Conservation (phyloP, 1,139 yeast genomes). For the Suhomyces chickasaworum region DNA sequence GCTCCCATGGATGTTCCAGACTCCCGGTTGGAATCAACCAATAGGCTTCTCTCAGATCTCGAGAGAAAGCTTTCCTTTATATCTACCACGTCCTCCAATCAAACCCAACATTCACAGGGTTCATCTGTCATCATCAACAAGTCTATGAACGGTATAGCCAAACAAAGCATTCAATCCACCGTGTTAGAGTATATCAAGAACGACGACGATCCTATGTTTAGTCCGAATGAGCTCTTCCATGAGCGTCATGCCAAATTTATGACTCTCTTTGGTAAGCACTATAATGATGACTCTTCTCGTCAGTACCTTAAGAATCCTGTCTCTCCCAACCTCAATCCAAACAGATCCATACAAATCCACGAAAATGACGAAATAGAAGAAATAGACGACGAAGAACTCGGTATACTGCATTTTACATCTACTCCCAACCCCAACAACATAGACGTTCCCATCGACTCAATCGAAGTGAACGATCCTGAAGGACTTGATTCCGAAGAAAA, state of each 20-base stretch:
- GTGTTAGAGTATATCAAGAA: conserved; percentile 35
- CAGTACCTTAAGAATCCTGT: conserved; percentile 7
- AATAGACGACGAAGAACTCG: conserved; percentile 19
- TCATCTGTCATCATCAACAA: conserved; percentile 38
- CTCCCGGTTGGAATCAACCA: conserved; percentile 26
- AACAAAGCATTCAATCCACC: conserved; percentile 32
- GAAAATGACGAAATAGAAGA: conserved; percentile 16
- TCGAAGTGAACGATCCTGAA: conserved; percentile 13
- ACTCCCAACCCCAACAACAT: conserved; percentile 12
- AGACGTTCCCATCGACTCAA: conserved; percentile 10
- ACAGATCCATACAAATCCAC: conserved; percentile 12
- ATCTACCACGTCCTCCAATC: conserved; percentile 30
- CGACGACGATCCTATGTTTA: conserved; percentile 27
- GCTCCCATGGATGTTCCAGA: conserved; percentile 11
- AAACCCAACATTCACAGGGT: conserved; percentile 27
- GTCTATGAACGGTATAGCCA: conserved; percentile 32
- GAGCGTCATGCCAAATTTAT: conserved; percentile 39
- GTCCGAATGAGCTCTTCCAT: conserved; percentile 39
- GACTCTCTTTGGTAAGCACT: conserved; percentile 33
- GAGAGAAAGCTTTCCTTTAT: conserved; percentile 36
- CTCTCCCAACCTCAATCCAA: conserved; percentile 11
- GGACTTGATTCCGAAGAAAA: conserved; percentile 12
- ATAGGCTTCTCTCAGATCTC: conserved; percentile 30
- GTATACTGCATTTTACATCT: conserved; percentile 7
- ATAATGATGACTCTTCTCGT: conserved; percentile 24